Base-by-base conservation (phyloP, 2,329 filamentous ascomycete species). In the Rugonectria rugulosa region DNA sequence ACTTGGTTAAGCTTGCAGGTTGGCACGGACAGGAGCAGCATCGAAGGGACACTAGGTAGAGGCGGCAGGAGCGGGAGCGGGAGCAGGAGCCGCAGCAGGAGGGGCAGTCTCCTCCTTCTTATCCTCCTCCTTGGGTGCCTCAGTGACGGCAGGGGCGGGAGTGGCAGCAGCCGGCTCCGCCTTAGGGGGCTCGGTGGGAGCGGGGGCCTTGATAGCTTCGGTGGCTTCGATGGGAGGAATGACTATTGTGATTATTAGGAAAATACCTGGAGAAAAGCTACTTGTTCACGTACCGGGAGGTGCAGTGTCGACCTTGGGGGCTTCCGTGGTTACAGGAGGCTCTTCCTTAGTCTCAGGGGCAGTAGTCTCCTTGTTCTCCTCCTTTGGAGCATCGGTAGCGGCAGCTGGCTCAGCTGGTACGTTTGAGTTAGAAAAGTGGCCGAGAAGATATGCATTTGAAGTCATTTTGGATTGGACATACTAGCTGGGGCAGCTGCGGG, bases 401-500 rank as follows among this genome's bases (percentile, higher is more conserved):
- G 68, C 61, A 12, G 60, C 59, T 54, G 62, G 65, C 56, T 62
- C 64, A 44, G 65, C 68, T 68, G 44, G 40, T 44, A 53, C 27
- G 32, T 43, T 38, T 11, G 29, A 49, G 48, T 69, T 36, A 68
- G 59, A 49, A 41, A 31, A 19, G 15, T 53, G 38, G 40, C 37
- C 6, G 24, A 27, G 5, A 37, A 45, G 15, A 54, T 37, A 32
- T 31, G 34, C 6, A 49, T 58, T 15, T 38, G 34, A 20, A 19
- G 53, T 47, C 20, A 53, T 55, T 52, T 59, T 34, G 43, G 53
- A 20, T 32, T 56, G 32, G 55, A 69, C 69, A 44, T 68, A 72
- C 70, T 61, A 40, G 68, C 68, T 6, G 70, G 68, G 34, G 65
- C 68, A 32, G 73, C 29, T 36, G 47, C 59, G 27, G 69, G 65